Conservation (phyloP, 768 basidiomycete genomes). For the Rossbeevera mucosa region DNA sequence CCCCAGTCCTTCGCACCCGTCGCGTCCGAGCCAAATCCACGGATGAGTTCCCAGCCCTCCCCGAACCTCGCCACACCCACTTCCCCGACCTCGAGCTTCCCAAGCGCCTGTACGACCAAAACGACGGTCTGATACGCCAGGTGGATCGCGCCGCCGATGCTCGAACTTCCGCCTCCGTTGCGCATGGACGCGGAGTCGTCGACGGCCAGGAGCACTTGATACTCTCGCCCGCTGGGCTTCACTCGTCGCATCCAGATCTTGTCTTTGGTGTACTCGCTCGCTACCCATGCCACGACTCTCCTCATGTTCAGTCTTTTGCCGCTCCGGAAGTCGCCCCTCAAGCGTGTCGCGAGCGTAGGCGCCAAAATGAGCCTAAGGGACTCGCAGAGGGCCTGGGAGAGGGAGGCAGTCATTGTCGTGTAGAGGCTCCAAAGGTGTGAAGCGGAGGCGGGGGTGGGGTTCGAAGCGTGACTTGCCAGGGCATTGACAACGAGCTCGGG, state of each 20-base stretch:
- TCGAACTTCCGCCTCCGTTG: constrained; percentile 12
- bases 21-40: constrained; percentile 81
- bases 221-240: constrained; percentile 88
- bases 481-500: constrained; percentile 20
- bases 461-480: constrained; percentile 16
- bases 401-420: constrained; percentile 83
- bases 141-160: constrained; percentile 48
- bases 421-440: constrained; percentile 88
- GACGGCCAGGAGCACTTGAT: constrained; percentile 89
- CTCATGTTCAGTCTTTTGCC: constrained; percentile 99
- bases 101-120: constrained; percentile 85
- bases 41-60: constrained; percentile 79
- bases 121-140: constrained; percentile 93
- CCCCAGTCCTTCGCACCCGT: constrained; percentile 58
- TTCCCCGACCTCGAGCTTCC: constrained; percentile 92
- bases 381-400: constrained; percentile 90
- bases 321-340: constrained; percentile 95
- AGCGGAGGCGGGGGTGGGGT: constrained; percentile 34
- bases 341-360: constrained; percentile 87
- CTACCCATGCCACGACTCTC: constrained; percentile 96
- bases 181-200: constrained; percentile 96
- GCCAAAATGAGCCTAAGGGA: constrained; percentile 95
- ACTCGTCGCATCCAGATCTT: constrained; percentile 98
- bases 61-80: constrained; percentile 90
- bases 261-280: constrained; percentile 98